Base-by-base conservation (phyloP, 768 basidiomycete genomes). In the Mycena polygramma region DNA sequence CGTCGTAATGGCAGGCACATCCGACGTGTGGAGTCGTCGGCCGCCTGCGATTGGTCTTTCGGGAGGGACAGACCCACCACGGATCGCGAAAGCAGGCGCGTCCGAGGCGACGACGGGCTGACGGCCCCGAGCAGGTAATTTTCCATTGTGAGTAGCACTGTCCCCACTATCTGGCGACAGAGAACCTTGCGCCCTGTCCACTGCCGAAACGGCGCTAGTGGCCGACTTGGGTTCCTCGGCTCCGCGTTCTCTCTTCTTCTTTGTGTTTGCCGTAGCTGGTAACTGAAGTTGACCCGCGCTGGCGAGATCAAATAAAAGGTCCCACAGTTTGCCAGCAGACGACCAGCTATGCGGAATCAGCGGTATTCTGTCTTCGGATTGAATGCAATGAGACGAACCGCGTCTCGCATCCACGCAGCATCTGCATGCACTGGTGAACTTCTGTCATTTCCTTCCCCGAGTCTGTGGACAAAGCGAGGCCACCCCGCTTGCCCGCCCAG, bases 371-470 rank as follows among this genome's bases (percentile, higher is more conserved):
- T 30, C 30, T 17, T 37, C 22, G 15, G 13, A 20, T 22, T 24
- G 52, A 39, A 4, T 2, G 7, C 45, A 37, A 46, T 62, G 13
- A 17, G 10, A 68, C 81, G 67, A 53, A 85, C 85, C 82, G 79
- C 66, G 66, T 66, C 73, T 88, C 87, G 39, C 80, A 81, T 39
- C 64, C 73, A 57, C 80, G 81, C n/a, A 92, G 80, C 5, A 87
- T 81, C 22, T 87, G 79, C 77, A 91, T 82, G 75, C 90, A 92
- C 60, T 84, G 84, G 57, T 88, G 83, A 4, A 93, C 88, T 70
- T 91, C 90, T 48, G 83, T 81, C 79, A 91, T 84, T 57, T 91
- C 89, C 59, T 85, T 80, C 57, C 79, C 78, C 19, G 84, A 81
- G 74, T 91, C 86, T 3, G 83, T 82, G 2, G 80, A 79, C 36